Evolutionary conservation across 768 basidiomycete genomes (phyloP), one percentile per base, ranked within the genome.

Genomic region (Psilocybe azurescens): DNA sequence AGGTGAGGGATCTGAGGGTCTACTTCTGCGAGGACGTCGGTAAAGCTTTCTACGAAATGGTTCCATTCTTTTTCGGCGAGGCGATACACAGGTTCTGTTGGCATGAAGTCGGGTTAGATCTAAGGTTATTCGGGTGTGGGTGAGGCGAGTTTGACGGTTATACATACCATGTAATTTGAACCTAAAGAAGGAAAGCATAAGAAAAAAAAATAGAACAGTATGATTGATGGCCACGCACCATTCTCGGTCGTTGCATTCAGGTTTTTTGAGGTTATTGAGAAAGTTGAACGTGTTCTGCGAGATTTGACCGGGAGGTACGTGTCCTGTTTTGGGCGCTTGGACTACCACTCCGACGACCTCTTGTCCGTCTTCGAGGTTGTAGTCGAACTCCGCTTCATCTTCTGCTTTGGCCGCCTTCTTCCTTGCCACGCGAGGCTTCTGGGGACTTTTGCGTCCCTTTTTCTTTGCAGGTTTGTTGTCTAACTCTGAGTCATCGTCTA

Each of bases 21-120:
- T 1, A 86, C 87, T 49, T 88, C 89, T 30, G 82, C 79, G 14
- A 97, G 79, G 30, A 85, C 74, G 10, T 85, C 79, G 1, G 90
- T 90, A 70, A 96, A 87, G 0, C 77, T 77, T 46, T 90, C 89
- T 18, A 96, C 77, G 68, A 97, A 98, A 39, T 81, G 85, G 70
- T 90, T 91, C 90, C 93, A 98, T 74, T 98, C 94, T 67, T 88
- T 85, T 73, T 97, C 95, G 1, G 93, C 93, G 20, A 83, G 83
- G 20, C 93, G 83, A 69, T 90, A 97, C 3, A 91, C 85, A 1
- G 90, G 88, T 67, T 94, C 93, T 91, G 72, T 32, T n/a, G 8
- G 30, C 14, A 32, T 13, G 28, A 52, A 52, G 14, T 14, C 52
- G 1, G 13, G 44, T n/a, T 16, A 28, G 24, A 48, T 9, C 4